A percentile compares a stretch with the other conserved stretches of the same genome.
Conservation (phyloP, 352 stramenopile genomes). For the Phytophthora ohioensis region DNA sequence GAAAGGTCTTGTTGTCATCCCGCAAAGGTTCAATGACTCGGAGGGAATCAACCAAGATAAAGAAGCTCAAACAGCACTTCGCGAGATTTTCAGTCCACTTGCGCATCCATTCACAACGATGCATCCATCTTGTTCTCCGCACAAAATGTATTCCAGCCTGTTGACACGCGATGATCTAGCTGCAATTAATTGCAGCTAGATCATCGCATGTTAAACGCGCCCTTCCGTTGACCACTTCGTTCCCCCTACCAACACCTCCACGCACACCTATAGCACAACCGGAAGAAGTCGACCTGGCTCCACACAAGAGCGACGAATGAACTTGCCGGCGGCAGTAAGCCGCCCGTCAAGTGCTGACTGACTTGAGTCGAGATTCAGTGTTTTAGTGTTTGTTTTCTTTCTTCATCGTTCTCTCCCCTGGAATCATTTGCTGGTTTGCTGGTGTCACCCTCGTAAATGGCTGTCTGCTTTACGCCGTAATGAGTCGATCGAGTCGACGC, state of each 20-base stretch:
- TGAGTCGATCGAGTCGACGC: slow-evolving; percentile 62
- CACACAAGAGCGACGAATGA: slow-evolving; percentile 41
- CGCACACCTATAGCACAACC: slow-evolving; percentile 32
- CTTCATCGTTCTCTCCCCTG: slow-evolving; percentile 19
- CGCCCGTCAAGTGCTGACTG: slow-evolving; percentile 36
- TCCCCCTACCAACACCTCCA: slow-evolving; percentile 16
- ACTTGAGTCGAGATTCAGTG: slow-evolving; percentile 37
- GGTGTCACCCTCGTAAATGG: neutral
- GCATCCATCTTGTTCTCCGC: slow-evolving; percentile 47
- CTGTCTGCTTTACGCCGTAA: slow-evolving; percentile 33
- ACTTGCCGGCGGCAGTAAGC: slow-evolving; percentile 22
- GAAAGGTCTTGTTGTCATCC: slow-evolving; percentile 58
- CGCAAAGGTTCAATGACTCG: slow-evolving; percentile 32
- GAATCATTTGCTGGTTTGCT: neutral
- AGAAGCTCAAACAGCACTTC: slow-evolving; percentile 28
- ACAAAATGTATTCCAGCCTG: slow-evolving; percentile 59
- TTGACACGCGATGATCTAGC: slow-evolving; percentile 50
- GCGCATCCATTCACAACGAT: slow-evolving; percentile 55
- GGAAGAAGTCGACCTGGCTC: slow-evolving; percentile 34
- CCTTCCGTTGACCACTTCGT: slow-evolving; percentile 40
- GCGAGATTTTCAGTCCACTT: slow-evolving; percentile 52
- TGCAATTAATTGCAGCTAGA: slow-evolving; percentile 24
- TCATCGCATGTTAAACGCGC: slow-evolving; percentile 17
- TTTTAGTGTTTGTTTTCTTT: slow-evolving; percentile 38
- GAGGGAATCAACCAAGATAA: slow-evolving; percentile 14